phyloP scores from a whole-genome alignment of 1,284 basidiomycete species.

The Macrocybe sp. region DNA sequence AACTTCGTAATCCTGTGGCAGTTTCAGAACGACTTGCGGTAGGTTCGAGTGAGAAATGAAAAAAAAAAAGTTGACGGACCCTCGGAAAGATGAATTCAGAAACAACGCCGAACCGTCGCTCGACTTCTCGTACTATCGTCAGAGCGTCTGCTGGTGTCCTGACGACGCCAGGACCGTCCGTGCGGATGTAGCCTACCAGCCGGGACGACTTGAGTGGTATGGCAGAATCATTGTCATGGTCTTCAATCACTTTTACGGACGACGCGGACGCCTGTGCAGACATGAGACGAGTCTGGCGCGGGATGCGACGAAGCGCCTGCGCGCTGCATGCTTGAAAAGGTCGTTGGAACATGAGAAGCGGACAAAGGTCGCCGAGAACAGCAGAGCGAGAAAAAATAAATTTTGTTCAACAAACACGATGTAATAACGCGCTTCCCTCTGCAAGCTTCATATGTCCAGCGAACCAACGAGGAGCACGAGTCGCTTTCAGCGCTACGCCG shows the following conservation, averaged over 20 bases:
- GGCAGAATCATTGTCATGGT: no score
- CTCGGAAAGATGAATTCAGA: constrained; percentile 40
- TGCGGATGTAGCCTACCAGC: constrained; percentile 4
- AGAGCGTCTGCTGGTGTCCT: constrained; percentile 42
- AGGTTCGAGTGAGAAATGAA: neutral
- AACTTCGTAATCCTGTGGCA: constrained; percentile 42
- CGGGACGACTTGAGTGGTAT: neutral
- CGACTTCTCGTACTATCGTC: constrained; percentile 46
- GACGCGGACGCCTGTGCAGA: no score
- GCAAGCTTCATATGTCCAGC: constrained; percentile 14
- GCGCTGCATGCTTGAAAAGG: neutral
- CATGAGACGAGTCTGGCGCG: neutral
- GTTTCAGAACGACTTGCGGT: constrained; percentile 1
- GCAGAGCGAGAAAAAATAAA: no score
- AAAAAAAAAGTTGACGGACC: constrained; percentile 29
- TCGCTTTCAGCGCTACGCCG: constrained; percentile 36
- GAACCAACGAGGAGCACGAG: constrained; percentile 9
- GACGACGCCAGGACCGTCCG: constrained; percentile 19
- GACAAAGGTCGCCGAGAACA: neutral
- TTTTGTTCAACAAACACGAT: no score
- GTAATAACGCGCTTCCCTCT: neutral
- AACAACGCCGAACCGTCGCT: constrained; percentile 51
- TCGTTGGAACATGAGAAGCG: neutral
- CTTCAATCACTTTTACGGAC: no score
- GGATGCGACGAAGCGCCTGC: neutral